Evolutionary conservation across 352 stramenopile genomes (phyloP).

Genomic region (Pythium sukuiense): DNA sequence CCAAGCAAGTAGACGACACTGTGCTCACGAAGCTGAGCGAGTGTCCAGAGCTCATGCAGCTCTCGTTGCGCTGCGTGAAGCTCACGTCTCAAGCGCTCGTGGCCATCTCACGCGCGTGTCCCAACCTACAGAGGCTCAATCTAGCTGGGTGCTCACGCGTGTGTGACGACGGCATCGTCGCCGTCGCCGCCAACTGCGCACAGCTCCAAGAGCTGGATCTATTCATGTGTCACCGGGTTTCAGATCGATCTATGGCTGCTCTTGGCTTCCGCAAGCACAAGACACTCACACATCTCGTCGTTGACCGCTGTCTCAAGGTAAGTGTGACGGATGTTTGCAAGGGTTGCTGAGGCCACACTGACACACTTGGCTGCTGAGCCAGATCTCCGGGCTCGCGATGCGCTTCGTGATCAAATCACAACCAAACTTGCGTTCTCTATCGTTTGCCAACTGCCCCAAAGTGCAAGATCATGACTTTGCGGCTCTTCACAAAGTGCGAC

Average conservation of each 20-base stretch:
- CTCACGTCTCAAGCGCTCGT: conserved; percentile 55
- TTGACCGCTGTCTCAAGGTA: conserved; percentile 74
- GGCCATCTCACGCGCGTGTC: conserved; percentile 40
- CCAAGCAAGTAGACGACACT: conserved; percentile 61
- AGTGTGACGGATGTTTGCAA: no score
- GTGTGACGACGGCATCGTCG: conserved; percentile 73
- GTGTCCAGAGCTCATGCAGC: conserved; percentile 35
- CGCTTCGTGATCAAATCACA: conserved; percentile 60
- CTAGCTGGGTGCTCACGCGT: conserved; percentile 77
- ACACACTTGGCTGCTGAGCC: conserved; percentile 3
- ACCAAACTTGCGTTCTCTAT: conserved; percentile 43
- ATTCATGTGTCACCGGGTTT: conserved; percentile 78
- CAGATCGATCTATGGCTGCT: conserved; percentile 59
- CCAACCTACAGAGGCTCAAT: conserved; percentile 50
- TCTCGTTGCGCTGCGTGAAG: conserved; percentile 75
- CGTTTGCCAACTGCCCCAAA: conserved; percentile 68
- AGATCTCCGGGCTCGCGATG: conserved; percentile 62
- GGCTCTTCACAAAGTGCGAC: conserved; percentile 2
- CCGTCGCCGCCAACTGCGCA: conserved; percentile 51
- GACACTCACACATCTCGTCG: conserved; percentile 37
- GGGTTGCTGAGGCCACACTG: no score
- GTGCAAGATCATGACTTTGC: conserved; percentile 47
- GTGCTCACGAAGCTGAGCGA: conserved; percentile 40
- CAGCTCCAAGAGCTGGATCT: conserved; percentile 65
- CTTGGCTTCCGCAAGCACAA: conserved; percentile 42